phyloP scores from a whole-genome alignment of 164 flowering plant species.

The Tetrastigma voinierianum region DNA sequence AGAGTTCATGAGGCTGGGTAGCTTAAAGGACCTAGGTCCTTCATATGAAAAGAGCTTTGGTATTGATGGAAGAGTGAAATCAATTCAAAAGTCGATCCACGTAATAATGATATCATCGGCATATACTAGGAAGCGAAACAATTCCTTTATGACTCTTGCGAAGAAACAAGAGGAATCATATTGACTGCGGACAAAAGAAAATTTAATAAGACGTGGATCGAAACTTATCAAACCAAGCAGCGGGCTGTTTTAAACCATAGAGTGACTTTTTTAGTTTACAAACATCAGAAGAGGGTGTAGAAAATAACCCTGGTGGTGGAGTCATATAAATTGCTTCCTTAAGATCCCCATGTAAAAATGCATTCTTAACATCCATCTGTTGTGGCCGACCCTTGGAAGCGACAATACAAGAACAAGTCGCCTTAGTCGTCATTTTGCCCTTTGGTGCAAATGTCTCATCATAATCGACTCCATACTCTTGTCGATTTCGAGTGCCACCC shows the following conservation, averaged over 20 bases:
- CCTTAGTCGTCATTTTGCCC: background rate
- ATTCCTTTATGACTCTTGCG: background rate
- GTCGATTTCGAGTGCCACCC: background rate
- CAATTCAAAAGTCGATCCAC: background rate
- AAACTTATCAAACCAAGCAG: constrained; percentile 2
- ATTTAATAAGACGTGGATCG: background rate
- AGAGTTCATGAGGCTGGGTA: background rate
- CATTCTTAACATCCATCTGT: constrained; percentile 4
- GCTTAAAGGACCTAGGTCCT: constrained; percentile 1
- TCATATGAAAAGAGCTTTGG: constrained; percentile 1
- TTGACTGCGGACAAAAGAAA: background rate
- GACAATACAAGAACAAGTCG: background rate
- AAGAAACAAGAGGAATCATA: constrained; percentile 9
- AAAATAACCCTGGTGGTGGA: background rate
- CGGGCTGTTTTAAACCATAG: constrained; percentile 1
- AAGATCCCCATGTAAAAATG: background rate
- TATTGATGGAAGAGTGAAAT: background rate
- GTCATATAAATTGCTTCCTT: background rate
- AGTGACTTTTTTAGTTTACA: background rate
- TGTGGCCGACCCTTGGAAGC: background rate
- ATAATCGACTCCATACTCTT: background rate
- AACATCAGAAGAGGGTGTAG: background rate
- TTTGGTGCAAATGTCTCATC: too few species aligned
- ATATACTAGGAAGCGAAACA: background rate
- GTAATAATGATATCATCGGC: too few species aligned